A percentile compares a stretch with the other conserved stretches of the same genome.
These are phyloP conservation scores for Penicillium capsulatum DNA, from an alignment of 2,329 filamentous ascomycete genomes.

Conservation along the genomic window DNA sequence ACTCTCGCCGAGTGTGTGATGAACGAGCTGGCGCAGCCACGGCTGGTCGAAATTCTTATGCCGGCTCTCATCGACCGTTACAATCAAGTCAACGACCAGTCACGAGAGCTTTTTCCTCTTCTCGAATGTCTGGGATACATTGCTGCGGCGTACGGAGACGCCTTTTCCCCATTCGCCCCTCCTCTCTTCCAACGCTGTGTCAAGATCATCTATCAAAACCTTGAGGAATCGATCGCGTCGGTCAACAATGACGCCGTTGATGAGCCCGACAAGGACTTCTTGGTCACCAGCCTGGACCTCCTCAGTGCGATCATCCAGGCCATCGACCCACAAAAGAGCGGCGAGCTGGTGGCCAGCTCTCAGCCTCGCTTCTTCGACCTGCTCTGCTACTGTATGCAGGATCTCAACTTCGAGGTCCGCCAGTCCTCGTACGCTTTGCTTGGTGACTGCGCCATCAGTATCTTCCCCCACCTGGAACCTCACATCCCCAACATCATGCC, in stretches of 20 bases:
- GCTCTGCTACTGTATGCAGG: slow-evolving; percentile 86
- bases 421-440: slow-evolving; percentile 94
- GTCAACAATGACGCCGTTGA: slow-evolving; percentile 66
- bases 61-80: slow-evolving; percentile 85
- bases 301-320: slow-evolving; percentile 91
- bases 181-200: slow-evolving; percentile 86
- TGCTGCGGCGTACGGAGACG: slow-evolving; percentile 74
- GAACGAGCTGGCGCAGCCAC: slow-evolving; percentile 70
- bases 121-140: slow-evolving; percentile 97
- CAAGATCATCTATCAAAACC: slow-evolving; percentile 84
- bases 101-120: slow-evolving; percentile 87
- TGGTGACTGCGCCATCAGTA: slow-evolving; percentile 89
- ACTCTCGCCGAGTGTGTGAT: slow-evolving; percentile 91
- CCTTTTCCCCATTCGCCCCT: slow-evolving; percentile 78
- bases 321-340: slow-evolving; percentile 67
- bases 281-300: slow-evolving; percentile 90
- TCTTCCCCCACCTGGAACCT: slow-evolving; percentile 74
- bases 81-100: slow-evolving; percentile 80
- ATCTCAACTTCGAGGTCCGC: slow-evolving; percentile 83
- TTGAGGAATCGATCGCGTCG: slow-evolving; percentile 73
- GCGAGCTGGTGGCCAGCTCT: slow-evolving; percentile 69
- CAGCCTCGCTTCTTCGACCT: slow-evolving; percentile 87
- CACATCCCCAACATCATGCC: slow-evolving; percentile 69
- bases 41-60: slow-evolving; percentile 84
- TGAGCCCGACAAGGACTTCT: slow-evolving; percentile 89